These are phyloP conservation scores for Themeda triandra DNA, from an alignment of 176 grass and related monocot genomes.

Conservation along the genomic window DNA sequence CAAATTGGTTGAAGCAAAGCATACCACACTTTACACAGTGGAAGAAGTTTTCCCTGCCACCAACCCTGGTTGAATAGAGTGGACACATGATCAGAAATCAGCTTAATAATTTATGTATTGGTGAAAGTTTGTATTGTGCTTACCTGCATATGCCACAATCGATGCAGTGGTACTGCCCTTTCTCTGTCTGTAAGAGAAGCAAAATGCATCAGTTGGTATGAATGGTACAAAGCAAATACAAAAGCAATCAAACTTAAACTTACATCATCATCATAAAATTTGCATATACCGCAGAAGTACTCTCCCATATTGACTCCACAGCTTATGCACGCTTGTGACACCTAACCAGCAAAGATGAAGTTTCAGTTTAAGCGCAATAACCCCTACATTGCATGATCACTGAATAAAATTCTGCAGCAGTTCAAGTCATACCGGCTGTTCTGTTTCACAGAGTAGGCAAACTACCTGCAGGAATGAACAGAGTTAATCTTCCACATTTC, in stretches of 20 bases:
- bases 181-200: constrained; percentile 48
- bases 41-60: constrained; percentile 83
- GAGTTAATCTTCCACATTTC: constrained; percentile 22
- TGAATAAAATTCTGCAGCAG: not conserved
- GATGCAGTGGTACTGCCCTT: constrained; percentile 76
- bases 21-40: constrained; percentile 87
- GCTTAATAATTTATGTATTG: not conserved
- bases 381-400: not conserved
- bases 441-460: constrained; percentile 72
- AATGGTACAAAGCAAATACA: not conserved
- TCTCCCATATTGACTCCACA: constrained; percentile 96
- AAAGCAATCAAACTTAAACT: constrained; percentile 9
- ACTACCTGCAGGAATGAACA: constrained; percentile 64
- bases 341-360: constrained; percentile 40
- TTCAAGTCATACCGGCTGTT: constrained; percentile 56
- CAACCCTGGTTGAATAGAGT: constrained; percentile 61
- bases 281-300: constrained; percentile 89
- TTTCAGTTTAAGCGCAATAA: constrained; percentile 22
- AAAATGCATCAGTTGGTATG: constrained; percentile 12
- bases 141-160: constrained; percentile 96
- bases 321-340: constrained; percentile 65
- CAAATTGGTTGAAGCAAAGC: constrained; percentile 23
- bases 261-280: constrained; percentile 92
- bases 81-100: constrained; percentile 9
- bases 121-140: constrained; percentile 25